These are phyloP conservation scores for Urtica urens DNA, from an alignment of 306 rosid genomes.

Conservation along the genomic window DNA sequence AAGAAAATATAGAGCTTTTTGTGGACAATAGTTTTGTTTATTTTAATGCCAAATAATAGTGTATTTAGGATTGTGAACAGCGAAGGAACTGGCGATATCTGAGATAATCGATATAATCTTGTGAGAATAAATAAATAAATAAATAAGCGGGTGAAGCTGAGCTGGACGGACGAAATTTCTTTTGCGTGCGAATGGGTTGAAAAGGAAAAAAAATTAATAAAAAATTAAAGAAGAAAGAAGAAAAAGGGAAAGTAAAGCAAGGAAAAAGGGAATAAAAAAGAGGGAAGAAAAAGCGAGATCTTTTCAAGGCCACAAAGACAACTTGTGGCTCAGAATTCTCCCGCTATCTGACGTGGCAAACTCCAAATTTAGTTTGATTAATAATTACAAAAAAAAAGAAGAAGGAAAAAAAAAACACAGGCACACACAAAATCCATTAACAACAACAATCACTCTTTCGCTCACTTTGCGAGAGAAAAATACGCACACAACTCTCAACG, in stretches of 20 bases:
- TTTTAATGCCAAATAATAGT: background rate
- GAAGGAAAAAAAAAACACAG: background rate
- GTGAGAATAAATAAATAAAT: background rate
- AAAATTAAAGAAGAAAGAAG: background rate
- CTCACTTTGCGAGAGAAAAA: too few relatives aligned
- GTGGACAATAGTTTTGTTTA: too few relatives aligned
- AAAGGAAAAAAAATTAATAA: background rate
- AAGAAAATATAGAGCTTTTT: too few relatives aligned
- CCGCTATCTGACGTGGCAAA: slow-evolving; percentile 25
- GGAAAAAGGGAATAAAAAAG: background rate
- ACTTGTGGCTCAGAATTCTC: slow-evolving; percentile 40
- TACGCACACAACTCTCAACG: slow-evolving; percentile 16
- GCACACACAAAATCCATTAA: slow-evolving; percentile 3
- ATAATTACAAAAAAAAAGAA: background rate
- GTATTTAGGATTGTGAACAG: background rate
- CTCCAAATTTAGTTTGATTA: slow-evolving; percentile 13
- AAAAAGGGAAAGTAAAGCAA: background rate
- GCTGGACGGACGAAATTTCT: too few relatives aligned
- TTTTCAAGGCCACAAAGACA: slow-evolving; percentile 28
- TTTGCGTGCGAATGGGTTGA: background rate
- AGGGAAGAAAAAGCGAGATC: background rate
- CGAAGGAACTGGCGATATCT: background rate
- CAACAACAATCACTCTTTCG: background rate
- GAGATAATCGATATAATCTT: background rate
- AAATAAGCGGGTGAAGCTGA: background rate